These are phyloP conservation scores for Heterobasidion parviporum DNA, from an alignment of 1,284 basidiomycete species.

Conservation along the genomic window DNA sequence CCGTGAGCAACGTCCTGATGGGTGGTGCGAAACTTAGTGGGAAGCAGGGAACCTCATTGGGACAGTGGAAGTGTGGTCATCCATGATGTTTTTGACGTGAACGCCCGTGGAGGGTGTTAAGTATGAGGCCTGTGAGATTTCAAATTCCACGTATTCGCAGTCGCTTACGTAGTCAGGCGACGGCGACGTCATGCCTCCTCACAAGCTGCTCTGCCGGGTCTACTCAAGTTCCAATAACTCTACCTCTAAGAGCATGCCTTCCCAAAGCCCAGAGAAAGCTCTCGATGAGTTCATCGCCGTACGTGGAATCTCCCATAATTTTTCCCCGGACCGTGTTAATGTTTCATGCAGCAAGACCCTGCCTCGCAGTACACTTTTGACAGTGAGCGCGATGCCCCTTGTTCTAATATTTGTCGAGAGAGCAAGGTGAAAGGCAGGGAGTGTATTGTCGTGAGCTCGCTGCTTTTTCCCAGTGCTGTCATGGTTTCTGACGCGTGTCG, in stretches of 20 bases:
- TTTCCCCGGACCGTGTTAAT: background rate
- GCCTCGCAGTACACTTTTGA: conserved; percentile 50
- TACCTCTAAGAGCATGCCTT: background rate
- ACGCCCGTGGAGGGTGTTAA: no score
- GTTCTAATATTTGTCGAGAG: conserved; percentile 60
- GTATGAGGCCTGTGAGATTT: background rate
- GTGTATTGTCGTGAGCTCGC: conserved; percentile 54
- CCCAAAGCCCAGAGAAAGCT: conserved; percentile 14
- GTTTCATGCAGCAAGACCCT: conserved; percentile 34
- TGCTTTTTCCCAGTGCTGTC: background rate
- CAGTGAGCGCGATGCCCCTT: conserved; percentile 45
- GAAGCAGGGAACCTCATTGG: no score
- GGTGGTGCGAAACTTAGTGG: no score
- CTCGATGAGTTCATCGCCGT: conserved; percentile 24
- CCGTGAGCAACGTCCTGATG: no score
- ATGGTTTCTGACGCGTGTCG: background rate
- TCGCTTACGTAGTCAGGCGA: background rate
- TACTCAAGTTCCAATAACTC: background rate
- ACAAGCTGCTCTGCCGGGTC: conserved; percentile 12
- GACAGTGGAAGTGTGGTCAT: no score
- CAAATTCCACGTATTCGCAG: background rate
- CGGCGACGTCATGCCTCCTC: background rate
- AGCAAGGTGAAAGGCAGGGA: conserved; percentile 35
- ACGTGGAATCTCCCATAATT: conserved; percentile 1
- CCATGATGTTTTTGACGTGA: no score